These are phyloP conservation scores for Boletellus deceptivus DNA, from an alignment of 1,284 basidiomycete genomes.

Conservation along the genomic window DNA sequence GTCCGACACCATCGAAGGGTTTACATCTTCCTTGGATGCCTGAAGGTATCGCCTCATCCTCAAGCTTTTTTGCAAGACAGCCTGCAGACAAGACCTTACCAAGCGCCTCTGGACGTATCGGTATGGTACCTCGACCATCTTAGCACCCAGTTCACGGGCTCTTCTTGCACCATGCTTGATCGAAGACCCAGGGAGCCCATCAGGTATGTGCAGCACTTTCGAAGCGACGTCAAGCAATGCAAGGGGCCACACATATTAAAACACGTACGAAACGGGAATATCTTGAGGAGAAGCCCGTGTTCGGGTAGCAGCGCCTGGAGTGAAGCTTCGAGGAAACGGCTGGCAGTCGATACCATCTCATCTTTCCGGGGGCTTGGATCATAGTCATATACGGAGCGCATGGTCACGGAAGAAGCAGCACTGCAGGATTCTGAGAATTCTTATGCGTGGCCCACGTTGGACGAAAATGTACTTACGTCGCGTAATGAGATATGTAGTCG, in stretches of 20 bases:
- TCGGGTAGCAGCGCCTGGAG: slow-evolving; percentile 3
- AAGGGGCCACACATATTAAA: too few species aligned
- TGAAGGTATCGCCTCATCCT: background rate
- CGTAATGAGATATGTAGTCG: slow-evolving; percentile 12
- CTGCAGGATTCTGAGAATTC: slow-evolving; percentile 2
- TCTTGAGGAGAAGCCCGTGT: slow-evolving; percentile 17
- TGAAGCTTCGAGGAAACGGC: slow-evolving; percentile 16
- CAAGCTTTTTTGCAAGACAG: background rate
- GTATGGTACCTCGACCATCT: slow-evolving; percentile 22
- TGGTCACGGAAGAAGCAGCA: slow-evolving; percentile 14
- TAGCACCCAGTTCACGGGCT: slow-evolving; percentile 11
- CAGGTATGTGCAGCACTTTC: slow-evolving; percentile 20
- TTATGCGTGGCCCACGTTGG: background rate
- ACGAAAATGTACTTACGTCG: slow-evolving; percentile 6
- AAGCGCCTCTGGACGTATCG: slow-evolving; percentile 15
- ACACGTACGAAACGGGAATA: slow-evolving; percentile 25
- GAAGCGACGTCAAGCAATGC: background rate
- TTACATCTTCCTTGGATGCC: slow-evolving; percentile 9
- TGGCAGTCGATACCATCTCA: slow-evolving; percentile 18
- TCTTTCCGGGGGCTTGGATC: slow-evolving; percentile 22
- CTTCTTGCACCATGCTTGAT: slow-evolving; percentile 15
- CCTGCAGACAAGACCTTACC: slow-evolving; percentile 3
- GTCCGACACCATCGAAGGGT: slow-evolving; percentile 22
- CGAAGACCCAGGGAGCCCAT: slow-evolving; percentile 26
- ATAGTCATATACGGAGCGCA: slow-evolving; percentile 24